A percentile compares a stretch with the other conserved stretches of the same genome.
Conservation (phyloP, 164 flowering plant genomes). For the Vitis cinerea region DNA sequence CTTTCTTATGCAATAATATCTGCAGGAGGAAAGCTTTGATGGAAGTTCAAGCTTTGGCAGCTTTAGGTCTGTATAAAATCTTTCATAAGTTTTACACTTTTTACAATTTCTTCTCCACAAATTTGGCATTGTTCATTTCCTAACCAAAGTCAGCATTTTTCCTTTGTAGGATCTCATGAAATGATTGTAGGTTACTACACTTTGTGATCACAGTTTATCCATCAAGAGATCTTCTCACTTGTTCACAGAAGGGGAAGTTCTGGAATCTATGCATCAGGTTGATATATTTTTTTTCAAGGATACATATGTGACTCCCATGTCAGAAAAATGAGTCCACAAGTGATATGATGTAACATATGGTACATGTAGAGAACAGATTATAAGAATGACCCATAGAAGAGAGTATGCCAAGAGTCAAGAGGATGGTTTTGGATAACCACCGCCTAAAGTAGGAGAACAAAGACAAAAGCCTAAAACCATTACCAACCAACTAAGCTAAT, state of each 20-base stretch:
- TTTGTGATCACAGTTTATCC: conserved; percentile 76
- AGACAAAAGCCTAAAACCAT: no score
- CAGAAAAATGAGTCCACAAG: no score
- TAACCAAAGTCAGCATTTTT: background rate
- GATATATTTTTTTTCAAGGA: background rate
- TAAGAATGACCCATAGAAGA: no score
- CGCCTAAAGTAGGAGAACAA: no score
- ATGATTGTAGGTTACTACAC: conserved; percentile 77
- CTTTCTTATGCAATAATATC: conserved; percentile 19
- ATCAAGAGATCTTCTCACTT: conserved; percentile 26
- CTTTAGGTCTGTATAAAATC: conserved; percentile 56
- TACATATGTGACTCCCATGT: background rate
- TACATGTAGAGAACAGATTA: no score
- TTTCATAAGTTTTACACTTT: background rate
- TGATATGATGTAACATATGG: no score
- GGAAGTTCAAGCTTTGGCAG: conserved; percentile 98
- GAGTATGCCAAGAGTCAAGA: no score
- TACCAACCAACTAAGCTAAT: no score
- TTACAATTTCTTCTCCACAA: background rate
- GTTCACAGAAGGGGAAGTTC: conserved; percentile 54
- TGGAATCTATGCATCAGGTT: conserved; percentile 73
- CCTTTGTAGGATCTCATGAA: conserved; percentile 64
- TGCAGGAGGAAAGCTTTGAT: conserved; percentile 85
- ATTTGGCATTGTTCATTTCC: background rate
- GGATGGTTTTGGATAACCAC: no score